Evolutionary conservation across 75 land plant species (phyloP).

Genomic region (Cunninghamia lanceolata): DNA sequence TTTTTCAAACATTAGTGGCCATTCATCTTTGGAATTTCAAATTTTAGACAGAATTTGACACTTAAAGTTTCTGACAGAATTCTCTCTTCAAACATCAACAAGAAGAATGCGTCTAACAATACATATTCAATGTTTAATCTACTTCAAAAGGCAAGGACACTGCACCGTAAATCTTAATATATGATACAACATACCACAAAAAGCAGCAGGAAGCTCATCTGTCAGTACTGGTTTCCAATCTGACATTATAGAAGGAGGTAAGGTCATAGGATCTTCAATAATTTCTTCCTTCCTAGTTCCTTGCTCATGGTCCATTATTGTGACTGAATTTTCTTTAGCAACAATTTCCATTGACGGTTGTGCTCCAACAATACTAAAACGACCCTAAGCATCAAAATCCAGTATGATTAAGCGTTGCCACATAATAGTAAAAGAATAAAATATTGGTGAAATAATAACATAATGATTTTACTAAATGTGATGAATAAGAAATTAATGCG

Average conservation of each 20-base stretch:
- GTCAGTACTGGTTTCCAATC: slow-evolving; percentile 69
- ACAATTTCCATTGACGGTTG: slow-evolving; percentile 91
- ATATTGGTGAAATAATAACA: neutral
- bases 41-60: neutral
- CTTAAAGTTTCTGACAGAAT: neutral
- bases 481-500: neutral
- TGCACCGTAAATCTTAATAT: neutral
- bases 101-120: neutral
- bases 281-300: slow-evolving; percentile 57
- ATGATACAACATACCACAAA: slow-evolving; percentile 61
- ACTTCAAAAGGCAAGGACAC: neutral
- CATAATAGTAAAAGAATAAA: neutral
- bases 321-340: slow-evolving; percentile 76
- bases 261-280: slow-evolving; percentile 77
- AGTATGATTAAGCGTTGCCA: neutral
- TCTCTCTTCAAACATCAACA: neutral
- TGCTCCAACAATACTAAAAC: slow-evolving; percentile 91
- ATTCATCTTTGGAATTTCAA: neutral
- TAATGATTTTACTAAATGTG: neutral
- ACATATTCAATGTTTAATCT: neutral
- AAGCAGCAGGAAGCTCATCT: slow-evolving; percentile 84
- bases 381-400: slow-evolving; percentile 48
- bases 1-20: neutral
- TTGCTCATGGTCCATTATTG: slow-evolving; percentile 72
- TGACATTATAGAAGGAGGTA: slow-evolving; percentile 74